Evolutionary conservation across 2,329 filamentous ascomycete genomes (phyloP).

Genomic region (Fusarium concolor): DNA sequence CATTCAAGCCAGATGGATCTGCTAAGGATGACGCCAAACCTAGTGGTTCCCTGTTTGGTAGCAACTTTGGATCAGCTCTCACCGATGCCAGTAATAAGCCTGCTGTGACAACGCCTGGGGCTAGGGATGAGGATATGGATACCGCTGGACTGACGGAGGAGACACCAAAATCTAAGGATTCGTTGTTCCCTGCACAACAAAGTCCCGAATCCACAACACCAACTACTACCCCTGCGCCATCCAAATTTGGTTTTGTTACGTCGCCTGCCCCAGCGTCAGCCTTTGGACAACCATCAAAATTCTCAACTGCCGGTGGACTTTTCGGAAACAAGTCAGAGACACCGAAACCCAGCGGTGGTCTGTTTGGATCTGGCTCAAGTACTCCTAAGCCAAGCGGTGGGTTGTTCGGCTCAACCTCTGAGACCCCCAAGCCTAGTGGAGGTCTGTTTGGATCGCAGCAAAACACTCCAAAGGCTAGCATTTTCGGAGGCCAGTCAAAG

Average conservation of each 20-base stretch:
- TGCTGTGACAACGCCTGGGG: slow-evolving; percentile 47
- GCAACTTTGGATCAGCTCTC: slow-evolving; percentile 69
- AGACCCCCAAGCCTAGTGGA: slow-evolving; percentile 45
- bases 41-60: slow-evolving; percentile 66
- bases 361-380: slow-evolving; percentile 43
- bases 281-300: slow-evolving; percentile 53
- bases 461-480: slow-evolving; percentile 35
- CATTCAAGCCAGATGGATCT: slow-evolving; percentile 73
- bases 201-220: slow-evolving; percentile 59
- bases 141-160: slow-evolving; percentile 49
- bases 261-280: slow-evolving; percentile 50
- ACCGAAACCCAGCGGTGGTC: slow-evolving; percentile 40
- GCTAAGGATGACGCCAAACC: slow-evolving; percentile 68
- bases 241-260: slow-evolving; percentile 57
- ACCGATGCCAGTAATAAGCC: slow-evolving; percentile 58
- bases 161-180: slow-evolving; percentile 53
- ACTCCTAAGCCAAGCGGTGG: slow-evolving; percentile 32
- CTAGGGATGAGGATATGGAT: slow-evolving; percentile 67
- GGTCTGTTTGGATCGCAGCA: slow-evolving; percentile 41
- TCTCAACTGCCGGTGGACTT: slow-evolving; percentile 42
- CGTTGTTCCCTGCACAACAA: slow-evolving; percentile 42
- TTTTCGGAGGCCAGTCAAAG: slow-evolving; percentile 43
- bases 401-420: slow-evolving; percentile 44
- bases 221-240: slow-evolving; percentile 63
- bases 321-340: slow-evolving; percentile 47